Percentiles rank a stretch among this genome's conserved stretches.
Evolutionary conservation across 2,329 filamentous ascomycete genomes (phyloP).

Genomic region (Epichloe hybrida): DNA sequence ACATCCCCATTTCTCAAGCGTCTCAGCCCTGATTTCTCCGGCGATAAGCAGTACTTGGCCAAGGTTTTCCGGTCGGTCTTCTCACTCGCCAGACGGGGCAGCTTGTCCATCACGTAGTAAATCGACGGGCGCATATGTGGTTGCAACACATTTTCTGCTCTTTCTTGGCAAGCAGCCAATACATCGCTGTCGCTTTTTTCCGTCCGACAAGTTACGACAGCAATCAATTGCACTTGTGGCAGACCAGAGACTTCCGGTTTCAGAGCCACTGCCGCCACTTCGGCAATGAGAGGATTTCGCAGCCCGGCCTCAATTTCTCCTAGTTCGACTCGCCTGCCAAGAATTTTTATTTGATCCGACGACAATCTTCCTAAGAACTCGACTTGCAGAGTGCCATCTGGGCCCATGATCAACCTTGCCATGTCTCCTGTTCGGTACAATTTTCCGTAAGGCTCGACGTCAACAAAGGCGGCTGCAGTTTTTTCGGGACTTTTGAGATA

Average conservation of each 20-base stretch:
- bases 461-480: conserved; percentile 47
- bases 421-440: conserved; percentile 53
- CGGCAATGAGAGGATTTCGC: conserved; percentile 12
- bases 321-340: conserved; percentile 61
- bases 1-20: background rate
- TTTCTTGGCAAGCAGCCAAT: background rate
- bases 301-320: conserved; percentile 44
- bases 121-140: conserved; percentile 47
- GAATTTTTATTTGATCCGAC: conserved; percentile 64
- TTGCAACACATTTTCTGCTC: conserved; percentile 30
- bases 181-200: background rate
- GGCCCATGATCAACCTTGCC: conserved; percentile 37
- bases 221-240: background rate
- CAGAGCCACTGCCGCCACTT: background rate
- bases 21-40: background rate
- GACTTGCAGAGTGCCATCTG: conserved; percentile 48
- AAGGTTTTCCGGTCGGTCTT: conserved; percentile 41
- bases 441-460: conserved; percentile 49
- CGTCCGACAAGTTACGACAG: background rate
- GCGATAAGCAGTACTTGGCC: background rate
- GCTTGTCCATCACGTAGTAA: conserved; percentile 31
- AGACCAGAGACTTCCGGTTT: background rate
- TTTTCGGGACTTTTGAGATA: conserved; percentile 51
- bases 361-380: conserved; percentile 38
- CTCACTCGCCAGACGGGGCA: conserved; percentile 46